Evolutionary conservation across 2,329 filamentous ascomycete species (phyloP), one percentile per base, ranked within the genome.

Genomic region (Fusarium pilosicola): DNA sequence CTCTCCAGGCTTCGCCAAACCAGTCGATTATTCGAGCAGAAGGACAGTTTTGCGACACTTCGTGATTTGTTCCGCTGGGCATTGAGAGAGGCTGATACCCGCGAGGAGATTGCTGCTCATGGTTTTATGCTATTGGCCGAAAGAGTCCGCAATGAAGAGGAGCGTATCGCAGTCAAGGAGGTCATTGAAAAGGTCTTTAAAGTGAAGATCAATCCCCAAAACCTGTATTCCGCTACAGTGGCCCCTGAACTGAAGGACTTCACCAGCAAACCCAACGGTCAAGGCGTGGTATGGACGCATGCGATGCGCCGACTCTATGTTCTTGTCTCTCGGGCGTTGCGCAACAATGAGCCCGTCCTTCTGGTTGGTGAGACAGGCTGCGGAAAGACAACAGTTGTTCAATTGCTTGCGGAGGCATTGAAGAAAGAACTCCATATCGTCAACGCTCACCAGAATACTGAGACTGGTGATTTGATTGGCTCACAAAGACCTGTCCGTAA

Each of bases 41-140:
- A 97, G 82, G 96, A 96, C 80, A 96, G 96, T 80, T 99, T 99
- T 81, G 96, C 97, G 5, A 99, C 96, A 5, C 86, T 99, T 51
- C 89, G 96, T 88, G 96, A 99, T 81, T 86, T 99, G 42, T 99
- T 99, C 80, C 89, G 96, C 75, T 99, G 96, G 96, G 96, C 96
- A 7, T 85, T 97, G 64, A 89, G 96, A 77, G 90, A 91, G 64
- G 95, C 95, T 1, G 94, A 97, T 74, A 94, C 92, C 34, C 91
- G 95, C 17, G 93, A 98, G 73, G 92, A 98, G 72, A 91, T 99
- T 65, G 96, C 96, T 4, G 87, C 91, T 18, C 96, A 99, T 81
- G 96, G 96, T 0, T 99, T 96, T 80, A 98, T 99, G 95, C 88
- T 99, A 15, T 88, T 99, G 52, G 96, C 93, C 2, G 96, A 99